phyloP scores from a whole-genome alignment of 1,139 yeast genomes.

The Yamadazyma sp. region DNA sequence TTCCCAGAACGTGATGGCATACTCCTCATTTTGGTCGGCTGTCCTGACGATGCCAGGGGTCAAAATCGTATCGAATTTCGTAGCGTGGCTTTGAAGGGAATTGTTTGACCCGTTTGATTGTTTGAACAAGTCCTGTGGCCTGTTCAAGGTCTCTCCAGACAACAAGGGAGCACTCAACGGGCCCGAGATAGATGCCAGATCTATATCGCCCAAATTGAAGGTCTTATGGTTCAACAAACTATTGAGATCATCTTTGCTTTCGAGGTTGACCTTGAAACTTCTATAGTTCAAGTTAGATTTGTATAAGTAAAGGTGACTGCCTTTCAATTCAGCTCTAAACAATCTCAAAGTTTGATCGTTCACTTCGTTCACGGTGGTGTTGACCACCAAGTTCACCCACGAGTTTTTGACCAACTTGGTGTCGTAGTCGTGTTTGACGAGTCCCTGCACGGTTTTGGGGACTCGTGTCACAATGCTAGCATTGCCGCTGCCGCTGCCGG shows the following conservation, averaged over 20 bases:
- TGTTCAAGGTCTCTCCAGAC: slow-evolving; percentile 6
- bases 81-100: slow-evolving; percentile 3
- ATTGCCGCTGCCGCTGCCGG: background rate
- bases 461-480: background rate
- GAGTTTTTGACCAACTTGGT: slow-evolving; percentile 31
- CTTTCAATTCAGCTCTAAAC: slow-evolving; percentile 64
- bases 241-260: slow-evolving; percentile 6
- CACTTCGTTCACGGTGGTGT: slow-evolving; percentile 33
- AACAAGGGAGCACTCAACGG: slow-evolving; percentile 13
- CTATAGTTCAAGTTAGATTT: slow-evolving; percentile 24
- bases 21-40: slow-evolving; percentile 13
- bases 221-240: slow-evolving; percentile 7
- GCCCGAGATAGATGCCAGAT: slow-evolving; percentile 14
- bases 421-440: slow-evolving; percentile 39
- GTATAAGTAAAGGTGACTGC: slow-evolving; percentile 58
- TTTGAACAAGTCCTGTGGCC: slow-evolving; percentile 12
- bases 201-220: slow-evolving; percentile 15
- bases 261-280: slow-evolving; percentile 10
- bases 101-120: slow-evolving; percentile 10
- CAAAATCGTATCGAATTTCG: background rate
- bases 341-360: slow-evolving; percentile 43
- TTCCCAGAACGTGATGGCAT: slow-evolving; percentile 24
- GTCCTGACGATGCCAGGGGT: background rate
- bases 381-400: slow-evolving; percentile 45
- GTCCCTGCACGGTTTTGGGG: slow-evolving; percentile 16